Evolutionary conservation across 2,329 filamentous ascomycete species (phyloP), one percentile per base, ranked within the genome.

Genomic region (Lachnellula arida): DNA sequence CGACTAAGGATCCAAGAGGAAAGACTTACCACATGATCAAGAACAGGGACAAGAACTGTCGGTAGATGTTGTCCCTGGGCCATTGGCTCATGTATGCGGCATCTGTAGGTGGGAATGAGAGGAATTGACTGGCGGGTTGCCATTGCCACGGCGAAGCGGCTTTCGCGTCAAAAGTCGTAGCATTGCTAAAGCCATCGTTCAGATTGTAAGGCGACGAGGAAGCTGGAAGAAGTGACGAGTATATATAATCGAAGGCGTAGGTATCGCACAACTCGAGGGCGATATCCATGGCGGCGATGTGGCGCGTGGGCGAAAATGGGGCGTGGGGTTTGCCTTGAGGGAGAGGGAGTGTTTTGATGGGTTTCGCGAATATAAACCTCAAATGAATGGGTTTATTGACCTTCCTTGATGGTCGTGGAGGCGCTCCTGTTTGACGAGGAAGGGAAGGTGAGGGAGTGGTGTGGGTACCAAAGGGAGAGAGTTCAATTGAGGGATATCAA

Each of bases 191-290:
- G 64, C 71, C 71, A 55, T 73, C 68, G 19, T 78, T 73, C 49
- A 81, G 75, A 69, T 81, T 78, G 67, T 80, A 81, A 17, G 77
- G 78, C 28, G 77, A 76, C 12, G 77, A 74, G 32, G 74, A 76
- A 46, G 76, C 76, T 7, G 92, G 91, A n/a, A 89, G 76, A 5
- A 88, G 64, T 37, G 75, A 78, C 49, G 91, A 86, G 71, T 95
- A 97, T 56, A 88, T 65, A 64, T 86, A 82, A 75, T 97, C 93
- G 73, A 88, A 87, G 61, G 92, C 67, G 68, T 87, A 90, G 66
- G 86, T 89, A 75, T 97, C 93, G 74, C 84, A 81, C 58, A 92
- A 67, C 74, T 97, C 92, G 63, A 97, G 87, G 46, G 94, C 84
- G 75, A 97, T 84, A 79, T 97, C 93, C 93, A 97, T 97, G 73